Conservation (phyloP, 2,329 filamentous ascomycete species). For the Pseudophaeomoniella oleicola region DNA sequence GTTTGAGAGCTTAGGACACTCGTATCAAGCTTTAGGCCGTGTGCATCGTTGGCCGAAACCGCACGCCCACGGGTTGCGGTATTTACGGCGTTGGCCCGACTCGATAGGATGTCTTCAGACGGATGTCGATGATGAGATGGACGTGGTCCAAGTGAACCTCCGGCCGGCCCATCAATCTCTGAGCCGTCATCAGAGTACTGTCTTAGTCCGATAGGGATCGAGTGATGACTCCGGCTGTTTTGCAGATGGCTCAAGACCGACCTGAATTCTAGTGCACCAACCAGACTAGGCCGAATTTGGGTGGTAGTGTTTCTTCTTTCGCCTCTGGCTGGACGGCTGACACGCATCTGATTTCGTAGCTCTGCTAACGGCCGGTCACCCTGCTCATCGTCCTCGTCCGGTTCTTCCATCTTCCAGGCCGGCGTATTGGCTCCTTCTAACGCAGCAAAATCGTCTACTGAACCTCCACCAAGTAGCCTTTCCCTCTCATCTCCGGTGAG, state of each 20-base stretch:
- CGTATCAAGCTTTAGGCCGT: conserved; percentile 29
- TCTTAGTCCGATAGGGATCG: conserved; percentile 52
- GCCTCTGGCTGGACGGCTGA: conserved; percentile 52
- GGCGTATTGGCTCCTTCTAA: conserved; percentile 39
- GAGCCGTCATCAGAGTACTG: conserved; percentile 53
- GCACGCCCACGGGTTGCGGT: conserved; percentile 30
- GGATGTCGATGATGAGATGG: conserved; percentile 26
- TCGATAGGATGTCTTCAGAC: conserved; percentile 24
- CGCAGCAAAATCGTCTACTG: conserved; percentile 49
- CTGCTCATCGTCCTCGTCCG: conserved; percentile 40
- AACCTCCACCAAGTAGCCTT: conserved; percentile 31
- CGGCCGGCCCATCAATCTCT: not conserved
- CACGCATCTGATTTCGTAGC: conserved; percentile 83
- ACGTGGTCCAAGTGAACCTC: not conserved
- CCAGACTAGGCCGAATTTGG: conserved; percentile 79
- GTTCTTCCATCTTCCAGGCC: conserved; percentile 36
- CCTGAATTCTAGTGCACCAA: conserved; percentile 86
- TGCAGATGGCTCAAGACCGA: conserved; percentile 80
- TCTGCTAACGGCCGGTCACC: conserved; percentile 56
- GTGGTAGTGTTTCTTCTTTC: conserved; percentile 61
- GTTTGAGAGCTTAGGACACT: conserved; percentile 14
- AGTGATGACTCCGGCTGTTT: conserved; percentile 61
- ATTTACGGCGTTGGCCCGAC: conserved; percentile 29
- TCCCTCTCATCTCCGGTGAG: conserved; percentile 28
- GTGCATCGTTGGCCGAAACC: conserved; percentile 45